A percentile compares a stretch with the other conserved stretches of the same genome.
Evolutionary conservation across 768 basidiomycete species (phyloP).

Genomic region (Pleurotus cornucopiae): DNA sequence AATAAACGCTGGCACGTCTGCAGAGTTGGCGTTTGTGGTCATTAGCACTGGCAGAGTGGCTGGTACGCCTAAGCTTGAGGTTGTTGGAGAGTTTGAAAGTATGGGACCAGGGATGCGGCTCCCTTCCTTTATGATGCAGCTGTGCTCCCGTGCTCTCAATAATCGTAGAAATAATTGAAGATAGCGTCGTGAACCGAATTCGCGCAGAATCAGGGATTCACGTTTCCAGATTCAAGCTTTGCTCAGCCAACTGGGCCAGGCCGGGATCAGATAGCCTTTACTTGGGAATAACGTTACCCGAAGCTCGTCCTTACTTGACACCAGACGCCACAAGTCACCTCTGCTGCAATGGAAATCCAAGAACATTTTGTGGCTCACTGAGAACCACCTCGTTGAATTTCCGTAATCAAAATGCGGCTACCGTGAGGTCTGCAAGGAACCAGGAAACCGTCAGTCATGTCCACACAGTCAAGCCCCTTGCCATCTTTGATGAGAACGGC

Average conservation of each 20-base stretch:
- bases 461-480: neutral
- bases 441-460: neutral
- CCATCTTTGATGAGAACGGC: constrained; percentile 1
- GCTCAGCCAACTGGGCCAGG: neutral
- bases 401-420: neutral
- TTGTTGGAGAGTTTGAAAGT: constrained; percentile 47
- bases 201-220: constrained; percentile 22
- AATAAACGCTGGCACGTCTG: constrained; percentile 62
- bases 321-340: neutral
- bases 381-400: no score
- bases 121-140: constrained; percentile 37
- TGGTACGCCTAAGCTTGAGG: constrained; percentile 46
- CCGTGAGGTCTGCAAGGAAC: neutral
- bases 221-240: constrained; percentile 6
- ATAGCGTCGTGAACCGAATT: constrained; percentile 31
- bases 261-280: constrained; percentile 10
- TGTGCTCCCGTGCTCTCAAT: constrained; percentile 27
- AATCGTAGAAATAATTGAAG: constrained; percentile 34
- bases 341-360: neutral
- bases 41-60: constrained; percentile 19
- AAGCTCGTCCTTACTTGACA: constrained; percentile 4
- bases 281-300: constrained; percentile 11
- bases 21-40: constrained; percentile 39
- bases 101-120: constrained; percentile 38
- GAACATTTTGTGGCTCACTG: no score